A percentile compares a stretch with the other conserved stretches of the same genome.
These are phyloP conservation scores for Funneliformis caledonium DNA, from an alignment of 371 early-diverging fungal genomes.

Conservation along the genomic window DNA sequence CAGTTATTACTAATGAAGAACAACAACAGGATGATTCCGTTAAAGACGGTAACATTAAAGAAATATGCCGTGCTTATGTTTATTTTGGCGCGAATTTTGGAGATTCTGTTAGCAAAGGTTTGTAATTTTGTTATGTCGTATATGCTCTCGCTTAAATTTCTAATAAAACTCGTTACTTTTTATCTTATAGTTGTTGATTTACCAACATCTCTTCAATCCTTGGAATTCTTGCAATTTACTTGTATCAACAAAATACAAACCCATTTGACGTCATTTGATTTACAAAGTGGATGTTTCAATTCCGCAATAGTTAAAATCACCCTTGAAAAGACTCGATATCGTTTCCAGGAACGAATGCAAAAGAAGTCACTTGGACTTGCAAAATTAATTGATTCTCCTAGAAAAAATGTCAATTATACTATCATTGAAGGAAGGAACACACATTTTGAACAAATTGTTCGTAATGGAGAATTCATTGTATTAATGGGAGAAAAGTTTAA, in stretches of 20 bases:
- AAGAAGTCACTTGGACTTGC: background rate
- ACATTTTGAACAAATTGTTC: background rate
- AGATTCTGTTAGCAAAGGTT: background rate
- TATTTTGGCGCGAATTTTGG: slow-evolving; percentile 27
- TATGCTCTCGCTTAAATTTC: background rate
- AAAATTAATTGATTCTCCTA: background rate
- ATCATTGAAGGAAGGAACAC: slow-evolving; percentile 23
- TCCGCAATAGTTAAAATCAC: slow-evolving; percentile 20
- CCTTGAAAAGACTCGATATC: slow-evolving; percentile 24
- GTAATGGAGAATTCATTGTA: slow-evolving; percentile 14
- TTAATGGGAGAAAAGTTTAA: slow-evolving; percentile 10
- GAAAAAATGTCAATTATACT: background rate
- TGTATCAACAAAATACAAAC: slow-evolving; percentile 6
- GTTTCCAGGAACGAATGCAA: background rate
- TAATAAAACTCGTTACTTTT: background rate
- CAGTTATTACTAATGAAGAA: background rate
- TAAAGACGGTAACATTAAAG: background rate
- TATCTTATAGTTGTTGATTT: background rate
- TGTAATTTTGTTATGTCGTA: background rate
- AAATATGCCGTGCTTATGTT: background rate
- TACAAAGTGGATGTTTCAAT: background rate
- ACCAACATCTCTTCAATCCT: background rate
- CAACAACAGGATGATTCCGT: too few relatives aligned
- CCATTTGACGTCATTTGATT: slow-evolving; percentile 21
- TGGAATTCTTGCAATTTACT: slow-evolving; percentile 21